Conservation (phyloP, 768 basidiomycete genomes). For the Podaxis sp. region DNA sequence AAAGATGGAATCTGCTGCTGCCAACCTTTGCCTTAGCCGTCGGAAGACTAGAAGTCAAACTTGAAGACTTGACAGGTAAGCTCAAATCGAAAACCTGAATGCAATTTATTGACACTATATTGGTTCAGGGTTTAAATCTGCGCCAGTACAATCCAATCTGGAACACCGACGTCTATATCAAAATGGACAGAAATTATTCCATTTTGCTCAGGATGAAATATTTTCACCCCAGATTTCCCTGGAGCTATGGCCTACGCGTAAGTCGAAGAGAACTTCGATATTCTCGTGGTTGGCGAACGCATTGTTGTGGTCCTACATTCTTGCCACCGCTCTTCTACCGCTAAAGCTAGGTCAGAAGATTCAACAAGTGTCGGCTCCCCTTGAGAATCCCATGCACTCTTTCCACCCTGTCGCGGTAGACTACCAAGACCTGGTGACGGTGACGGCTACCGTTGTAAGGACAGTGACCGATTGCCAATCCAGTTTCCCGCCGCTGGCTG, state of each 20-base stretch:
- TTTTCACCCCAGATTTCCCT: conserved; percentile 55
- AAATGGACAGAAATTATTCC: conserved; percentile 45
- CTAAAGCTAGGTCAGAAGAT: neutral
- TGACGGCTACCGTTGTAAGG: neutral
- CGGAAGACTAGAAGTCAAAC: conserved; percentile 56
- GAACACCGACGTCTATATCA: conserved; percentile 38
- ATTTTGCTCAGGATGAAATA: conserved; percentile 52
- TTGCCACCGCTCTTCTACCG: conserved; percentile 26
- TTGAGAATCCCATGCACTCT: neutral
- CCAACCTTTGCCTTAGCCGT: conserved; percentile 74
- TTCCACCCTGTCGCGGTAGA: neutral
- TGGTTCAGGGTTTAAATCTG: conserved; percentile 36
- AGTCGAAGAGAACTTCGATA: neutral
- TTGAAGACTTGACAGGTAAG: conserved; percentile 54
- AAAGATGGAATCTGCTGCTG: conserved; percentile 35
- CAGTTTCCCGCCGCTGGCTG: neutral
- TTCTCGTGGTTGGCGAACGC: conserved; percentile 2
- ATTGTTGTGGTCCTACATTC: conserved; percentile 17
- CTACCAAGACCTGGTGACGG: neutral
- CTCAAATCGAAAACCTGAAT: conserved; percentile 9
- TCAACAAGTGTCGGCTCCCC: neutral
- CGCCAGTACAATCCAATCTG: conserved; percentile 51
- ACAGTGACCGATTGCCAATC: neutral
- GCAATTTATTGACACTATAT: conserved; percentile 9
- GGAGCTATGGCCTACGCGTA: neutral